Evolutionary conservation across 352 stramenopile genomes (phyloP).

Genomic region (Phytopythium vexans): DNA sequence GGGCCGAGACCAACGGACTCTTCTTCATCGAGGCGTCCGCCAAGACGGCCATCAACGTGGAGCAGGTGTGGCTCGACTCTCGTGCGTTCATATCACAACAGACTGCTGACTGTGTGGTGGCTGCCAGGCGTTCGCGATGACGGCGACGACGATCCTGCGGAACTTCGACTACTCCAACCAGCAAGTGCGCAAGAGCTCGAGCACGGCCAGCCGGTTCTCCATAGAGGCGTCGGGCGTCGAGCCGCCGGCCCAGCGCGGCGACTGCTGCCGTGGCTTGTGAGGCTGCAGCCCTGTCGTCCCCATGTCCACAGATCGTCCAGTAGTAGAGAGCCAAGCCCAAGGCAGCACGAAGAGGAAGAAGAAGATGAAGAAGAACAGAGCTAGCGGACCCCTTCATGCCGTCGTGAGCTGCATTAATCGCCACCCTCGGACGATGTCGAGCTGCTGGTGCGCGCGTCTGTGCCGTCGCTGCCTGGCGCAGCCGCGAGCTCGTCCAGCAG

Average conservation of each 20-base stretch:
- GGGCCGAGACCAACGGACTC: constrained; percentile 57
- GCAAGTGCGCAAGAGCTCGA: constrained; percentile 43
- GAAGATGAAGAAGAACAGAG: constrained; percentile 11
- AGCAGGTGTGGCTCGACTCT: constrained; percentile 37
- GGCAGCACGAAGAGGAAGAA: constrained; percentile 7
- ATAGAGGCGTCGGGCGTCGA: constrained; percentile 26
- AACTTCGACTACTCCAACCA: constrained; percentile 75
- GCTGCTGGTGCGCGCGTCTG: constrained; percentile 3
- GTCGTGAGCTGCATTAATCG: background rate
- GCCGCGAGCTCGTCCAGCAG: constrained; percentile 24
- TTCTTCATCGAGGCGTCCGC: constrained; percentile 84
- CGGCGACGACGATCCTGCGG: constrained; percentile 63
- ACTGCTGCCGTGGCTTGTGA: constrained; percentile 33
- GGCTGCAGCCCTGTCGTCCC: constrained; percentile 1
- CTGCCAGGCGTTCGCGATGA: constrained; percentile 60
- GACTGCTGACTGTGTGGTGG: constrained; percentile 1
- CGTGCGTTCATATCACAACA: background rate
- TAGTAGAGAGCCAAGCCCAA: constrained; percentile 5
- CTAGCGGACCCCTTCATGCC: background rate
- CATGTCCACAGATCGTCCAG: constrained; percentile 2
- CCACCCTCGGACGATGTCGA: constrained; percentile 3
- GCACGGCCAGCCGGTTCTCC: constrained; percentile 28
- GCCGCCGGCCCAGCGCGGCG: constrained; percentile 17
- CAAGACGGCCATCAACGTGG: constrained; percentile 80
- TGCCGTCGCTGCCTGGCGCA: constrained; percentile 8